Evolutionary conservation across 345 rosid species (phyloP), one percentile per base, ranked within the genome.

Genomic region (Salix viminalis): DNA sequence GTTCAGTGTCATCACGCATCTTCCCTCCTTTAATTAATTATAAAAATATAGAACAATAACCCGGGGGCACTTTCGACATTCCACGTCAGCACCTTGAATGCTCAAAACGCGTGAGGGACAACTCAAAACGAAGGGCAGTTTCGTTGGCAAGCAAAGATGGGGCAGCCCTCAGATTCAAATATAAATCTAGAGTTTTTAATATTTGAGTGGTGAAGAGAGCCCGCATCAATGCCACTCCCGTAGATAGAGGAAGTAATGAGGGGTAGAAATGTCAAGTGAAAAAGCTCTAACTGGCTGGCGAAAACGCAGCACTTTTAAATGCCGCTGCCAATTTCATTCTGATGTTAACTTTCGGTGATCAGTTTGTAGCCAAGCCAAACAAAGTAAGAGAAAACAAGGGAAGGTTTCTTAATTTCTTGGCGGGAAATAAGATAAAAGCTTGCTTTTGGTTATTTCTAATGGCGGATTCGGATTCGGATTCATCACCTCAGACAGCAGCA

Each of bases 391-490:
- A 67, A 67, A 41, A 19, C 7, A n/a, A 65, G 32, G 37, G 37
- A 32, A 1, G 37, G 36, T 36, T 32, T 26, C 13, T 65, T 34
- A 34, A 34, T 34, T 56, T 56, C 11, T 24, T 28, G 70, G 77
- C 70, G 73, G 67, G 72, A 68, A 68, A 68, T 42, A 18, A 34
- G 44, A 12, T 9, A 11, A 61, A 21, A 6, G 66, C 28, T 19
- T 56, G 28, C 26, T 44, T 44, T 44, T 44, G 62, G 12, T 56
- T 21, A 0, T 36, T 36, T 9, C 18, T 65, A n/a, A 79, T 80
- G 79, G 83, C 69, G 24, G 72, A 81, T 21, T 34, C 65, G 19
- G 75, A 81, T 10, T 13, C 61, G 19, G 75, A 81, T 10, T 13
- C 61, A 18, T 30, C 75, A 11, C 79, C 34, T 19, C 58, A 66